Base-by-base conservation (phyloP, 2,329 filamentous ascomycete species). In the Aspergillus puulaauensis region DNA sequence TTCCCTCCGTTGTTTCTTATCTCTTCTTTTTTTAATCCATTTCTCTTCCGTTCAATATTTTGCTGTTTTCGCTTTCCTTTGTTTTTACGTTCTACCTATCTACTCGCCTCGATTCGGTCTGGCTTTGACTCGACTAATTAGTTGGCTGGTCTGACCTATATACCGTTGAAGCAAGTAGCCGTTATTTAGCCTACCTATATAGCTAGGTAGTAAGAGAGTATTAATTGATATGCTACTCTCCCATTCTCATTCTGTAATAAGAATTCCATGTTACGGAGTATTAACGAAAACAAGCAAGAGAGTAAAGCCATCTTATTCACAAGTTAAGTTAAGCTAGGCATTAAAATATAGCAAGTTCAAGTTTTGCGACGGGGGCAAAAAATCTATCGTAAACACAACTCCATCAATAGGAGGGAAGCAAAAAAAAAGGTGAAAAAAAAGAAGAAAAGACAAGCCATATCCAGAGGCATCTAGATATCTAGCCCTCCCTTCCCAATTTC, bases 401-500 rank as follows among this genome's bases (percentile, higher is more conserved):
- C 15, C 44, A 9, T n/a, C 8, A 9, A 8, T 14, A 9, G 15
- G 23, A 31, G 17, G 14, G 23, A 41, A 15, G 35, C 17, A 12
- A 6, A 23, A 40, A 6, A 35, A 27, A 21, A 19, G 19, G 19
- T 19, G n/a, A 19, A 19, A 19, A 7, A 41, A 15, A 17, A 27
- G 24, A 27, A 11, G 15, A n/a, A 14, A 17, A 41, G 15, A 33
- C 21, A 3, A 43, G 19, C 14, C 4, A 35, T 15, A 45, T 23
- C 41, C 4, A 14, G 41, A 15, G 4, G 8, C 40, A 48, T 21
- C 68, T 66, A 15, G 4, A 8, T 31, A 48, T 21, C 68, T 66
- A 77, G 64, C 77, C 82, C 69, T 87, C 85, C 59, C 75, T 77
- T 6, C 86, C 86, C 61, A 88, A 66, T 59, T 77, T 80, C 21